Base-by-base conservation (phyloP, 352 stramenopile genomes). In the Thalassiosira oceanica region DNA sequence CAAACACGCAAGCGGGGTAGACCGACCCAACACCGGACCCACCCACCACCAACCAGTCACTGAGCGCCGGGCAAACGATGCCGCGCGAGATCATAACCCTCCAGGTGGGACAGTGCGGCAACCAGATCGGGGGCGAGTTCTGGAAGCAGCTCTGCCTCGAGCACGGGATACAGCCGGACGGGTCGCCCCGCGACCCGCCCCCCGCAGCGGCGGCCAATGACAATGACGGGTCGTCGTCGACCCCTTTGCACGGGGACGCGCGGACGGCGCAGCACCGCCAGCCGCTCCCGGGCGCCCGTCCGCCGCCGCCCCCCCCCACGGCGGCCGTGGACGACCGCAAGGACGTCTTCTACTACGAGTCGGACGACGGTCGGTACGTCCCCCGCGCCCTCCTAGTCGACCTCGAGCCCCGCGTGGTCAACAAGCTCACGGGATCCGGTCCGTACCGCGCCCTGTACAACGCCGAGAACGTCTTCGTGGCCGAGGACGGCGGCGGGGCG, bases 251-350 rank as follows among this genome's bases (percentile, higher is more conserved):
- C 66, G 94, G 92, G 10, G n/a, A n/a, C n/a, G n/a, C n/a, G n/a
- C n/a, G n/a, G n/a, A n/a, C n/a, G n/a, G n/a, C n/a, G n/a, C n/a
- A n/a, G n/a, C n/a, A n/a, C n/a, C n/a, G n/a, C n/a, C n/a, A n/a
- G n/a, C n/a, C n/a, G n/a, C n/a, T n/a, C n/a, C n/a, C n/a, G n/a
- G n/a, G n/a, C n/a, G n/a, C n/a, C n/a, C n/a, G n/a, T n/a, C n/a
- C n/a, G n/a, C n/a, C n/a, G n/a, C n/a, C n/a, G n/a, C n/a, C n/a
- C n/a, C n/a, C n/a, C n/a, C n/a, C n/a, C n/a, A n/a, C n/a, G n/a
- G n/a, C n/a, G n/a, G n/a, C n/a, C n/a, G n/a, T n/a, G n/a, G 95
- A 98, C 69, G 95, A 98, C 68, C 93, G 94, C 39, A 98, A 98
- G 90, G 97, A 97, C 91, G 99, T 96, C 42, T 97, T 96, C 80